A percentile compares a stretch with the other conserved stretches of the same genome.
Conservation (phyloP, 2,329 filamentous ascomycete genomes). For the Pseudocercospora cruenta region DNA sequence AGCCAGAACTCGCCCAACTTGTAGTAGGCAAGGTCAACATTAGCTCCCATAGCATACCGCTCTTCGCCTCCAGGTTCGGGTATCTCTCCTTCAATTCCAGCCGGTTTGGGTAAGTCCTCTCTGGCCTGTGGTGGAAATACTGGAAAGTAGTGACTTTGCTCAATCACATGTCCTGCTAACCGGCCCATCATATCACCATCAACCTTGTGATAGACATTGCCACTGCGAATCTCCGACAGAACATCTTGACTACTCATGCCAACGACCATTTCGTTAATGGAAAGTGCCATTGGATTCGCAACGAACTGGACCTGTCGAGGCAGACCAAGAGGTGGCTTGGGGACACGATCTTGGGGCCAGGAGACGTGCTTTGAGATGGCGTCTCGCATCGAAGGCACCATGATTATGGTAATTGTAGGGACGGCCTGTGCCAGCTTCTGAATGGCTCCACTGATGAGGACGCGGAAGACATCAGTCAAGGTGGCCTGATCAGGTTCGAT, state of each 20-base stretch:
- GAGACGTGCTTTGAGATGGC: constrained; percentile 80
- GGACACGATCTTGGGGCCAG: constrained; percentile 78
- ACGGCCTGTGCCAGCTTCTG: constrained; percentile 70
- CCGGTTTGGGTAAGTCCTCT: constrained; percentile 63
- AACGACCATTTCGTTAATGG: constrained; percentile 82
- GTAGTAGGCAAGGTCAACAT: constrained; percentile 80
- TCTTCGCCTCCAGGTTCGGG: constrained; percentile 43
- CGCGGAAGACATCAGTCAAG: constrained; percentile 79
- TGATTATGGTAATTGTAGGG: constrained; percentile 77
- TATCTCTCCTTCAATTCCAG: constrained; percentile 46
- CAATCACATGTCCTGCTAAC: constrained; percentile 76
- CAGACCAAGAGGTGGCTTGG: constrained; percentile 72
- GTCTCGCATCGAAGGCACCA: constrained; percentile 83
- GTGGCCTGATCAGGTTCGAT: constrained; percentile 71
- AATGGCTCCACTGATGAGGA: constrained; percentile 75
- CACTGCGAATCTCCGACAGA: constrained; percentile 68
- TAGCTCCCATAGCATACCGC: constrained; percentile 69
- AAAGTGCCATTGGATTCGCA: constrained; percentile 87
- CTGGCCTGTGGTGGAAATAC: constrained; percentile 80
- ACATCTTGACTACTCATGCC: constrained; percentile 83
- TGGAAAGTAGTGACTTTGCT: constrained; percentile 90
- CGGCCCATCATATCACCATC: constrained; percentile 77
- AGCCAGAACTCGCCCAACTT: constrained; percentile 91
- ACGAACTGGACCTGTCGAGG: constrained; percentile 76
- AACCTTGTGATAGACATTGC: constrained; percentile 71